phyloP scores from a whole-genome alignment of 352 stramenopile species.

The Globisporangium uncinulatum region DNA sequence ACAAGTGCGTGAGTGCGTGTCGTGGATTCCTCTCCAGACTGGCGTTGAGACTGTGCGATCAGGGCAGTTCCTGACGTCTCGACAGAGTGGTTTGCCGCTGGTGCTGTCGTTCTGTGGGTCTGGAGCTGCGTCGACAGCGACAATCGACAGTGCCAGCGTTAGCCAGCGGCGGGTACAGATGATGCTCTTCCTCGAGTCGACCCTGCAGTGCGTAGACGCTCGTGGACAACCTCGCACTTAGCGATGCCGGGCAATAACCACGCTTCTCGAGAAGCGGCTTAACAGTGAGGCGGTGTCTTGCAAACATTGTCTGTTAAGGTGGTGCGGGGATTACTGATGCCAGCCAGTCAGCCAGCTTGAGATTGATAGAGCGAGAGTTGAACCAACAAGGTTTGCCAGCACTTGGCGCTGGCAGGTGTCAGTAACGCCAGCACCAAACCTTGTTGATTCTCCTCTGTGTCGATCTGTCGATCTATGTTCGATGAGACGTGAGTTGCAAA shows the following conservation, averaged over 20 bases:
- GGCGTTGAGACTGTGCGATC: constrained; percentile 65
- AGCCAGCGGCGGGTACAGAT: constrained; percentile 72
- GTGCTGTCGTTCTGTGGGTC: constrained; percentile 42
- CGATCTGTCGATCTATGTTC: too few relatives aligned
- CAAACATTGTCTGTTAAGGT: too few relatives aligned
- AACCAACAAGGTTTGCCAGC: too few relatives aligned
- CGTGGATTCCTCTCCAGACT: constrained; percentile 19
- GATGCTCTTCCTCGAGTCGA: constrained; percentile 76
- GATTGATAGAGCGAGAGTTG: too few relatives aligned
- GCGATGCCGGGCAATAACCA: constrained; percentile 55
- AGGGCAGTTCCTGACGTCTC: constrained; percentile 57
- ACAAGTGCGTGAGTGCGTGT: not conserved
- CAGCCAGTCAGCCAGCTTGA: too few relatives aligned
- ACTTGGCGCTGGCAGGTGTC: too few relatives aligned
- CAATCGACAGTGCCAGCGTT: constrained; percentile 49
- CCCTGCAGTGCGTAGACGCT: constrained; percentile 72
- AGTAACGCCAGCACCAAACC: too few relatives aligned
- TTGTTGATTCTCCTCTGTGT: too few relatives aligned
- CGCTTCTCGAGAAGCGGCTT: constrained; percentile 65
- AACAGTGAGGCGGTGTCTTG: constrained; percentile 57
- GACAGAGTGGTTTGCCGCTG: constrained; percentile 25
- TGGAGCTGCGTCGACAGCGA: constrained; percentile 9
- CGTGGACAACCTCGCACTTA: constrained; percentile 54
- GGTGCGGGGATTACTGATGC: too few relatives aligned
- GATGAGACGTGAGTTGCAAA: too few relatives aligned